Conservation (phyloP, 1,284 basidiomycete species). For the Neolentinus lepideus region DNA sequence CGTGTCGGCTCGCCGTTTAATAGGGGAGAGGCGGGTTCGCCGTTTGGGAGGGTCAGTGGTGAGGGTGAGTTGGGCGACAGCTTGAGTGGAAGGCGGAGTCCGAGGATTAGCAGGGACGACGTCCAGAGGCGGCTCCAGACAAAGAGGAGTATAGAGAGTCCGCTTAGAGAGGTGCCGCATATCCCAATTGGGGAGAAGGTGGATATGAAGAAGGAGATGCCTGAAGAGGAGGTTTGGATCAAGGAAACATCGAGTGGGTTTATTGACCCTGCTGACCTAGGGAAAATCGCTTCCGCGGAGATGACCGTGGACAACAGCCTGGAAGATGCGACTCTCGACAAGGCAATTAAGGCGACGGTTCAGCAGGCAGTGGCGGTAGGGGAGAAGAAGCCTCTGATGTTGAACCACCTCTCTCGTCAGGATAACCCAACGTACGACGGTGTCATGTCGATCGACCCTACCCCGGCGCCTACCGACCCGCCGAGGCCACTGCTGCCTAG, state of each 20-base stretch:
- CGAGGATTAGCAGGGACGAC: slow-evolving; percentile 44
- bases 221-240: slow-evolving; percentile 1
- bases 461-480: slow-evolving; percentile 24
- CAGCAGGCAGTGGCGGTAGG: not conserved
- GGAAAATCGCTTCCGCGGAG: not conserved
- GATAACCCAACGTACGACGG: slow-evolving; percentile 27
- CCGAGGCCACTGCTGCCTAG: slow-evolving; percentile 20
- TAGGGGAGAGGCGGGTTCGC: slow-evolving; percentile 1
- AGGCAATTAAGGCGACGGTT: not conserved
- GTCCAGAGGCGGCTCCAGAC: slow-evolving; percentile 41
- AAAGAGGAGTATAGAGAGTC: slow-evolving; percentile 35
- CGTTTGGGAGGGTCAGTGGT: not conserved
- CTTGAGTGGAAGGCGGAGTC: slow-evolving; percentile 24
- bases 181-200: not conserved
- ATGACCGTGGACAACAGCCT: too few relatives aligned
- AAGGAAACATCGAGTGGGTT: slow-evolving; percentile 20
- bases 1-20: slow-evolving; percentile 6
- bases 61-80: slow-evolving; percentile 7
- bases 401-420: slow-evolving; percentile 14
- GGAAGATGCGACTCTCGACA: not conserved
- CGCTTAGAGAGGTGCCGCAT: slow-evolving; percentile 10
- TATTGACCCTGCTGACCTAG: slow-evolving; percentile 15
- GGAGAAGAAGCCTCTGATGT: not conserved
- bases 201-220: not conserved
- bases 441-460: slow-evolving; percentile 25